Evolutionary conservation across 768 basidiomycete species (phyloP), one percentile per base, ranked within the genome.

Genomic region (Dioszegia hungarica): DNA sequence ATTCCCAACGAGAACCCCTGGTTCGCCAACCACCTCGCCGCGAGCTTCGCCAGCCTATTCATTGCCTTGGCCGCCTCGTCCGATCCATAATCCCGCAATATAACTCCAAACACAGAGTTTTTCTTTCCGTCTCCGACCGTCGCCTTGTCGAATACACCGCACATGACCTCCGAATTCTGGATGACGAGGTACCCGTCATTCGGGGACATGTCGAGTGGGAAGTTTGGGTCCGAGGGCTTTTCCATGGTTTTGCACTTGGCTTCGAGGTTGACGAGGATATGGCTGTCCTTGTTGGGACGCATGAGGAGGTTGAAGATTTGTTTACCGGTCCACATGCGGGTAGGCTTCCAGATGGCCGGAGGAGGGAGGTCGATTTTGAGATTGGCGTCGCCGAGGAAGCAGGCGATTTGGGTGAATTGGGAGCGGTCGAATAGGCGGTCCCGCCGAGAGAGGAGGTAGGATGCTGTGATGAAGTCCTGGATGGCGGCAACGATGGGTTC

Each of bases 401-500:
- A 89, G 75, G 92, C 94, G 64, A 95, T 91, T 70, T 98, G 95
- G 1, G 90, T 90, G 77, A 99, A 97, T 68, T 95, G 89, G 43
- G 87, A 84, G 19, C 95, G 85, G 72, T 93, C 89, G 73, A 93
- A 88, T 77, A 99, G 95, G 15, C 82, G 85, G 68, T 99, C 95
- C 70, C 88, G 87, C 34, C 85, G 86, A 8, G 94, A 94, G 65
- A 99, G 84, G 37, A 99, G 84, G 79, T 86, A 99, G 19, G 95
- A 92, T 15, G 93, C 95, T 3, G 95, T 98, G 79, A 99, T 98
- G 80, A 99, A 99, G 77, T 99, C 95, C 75, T 99, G 95, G 63
- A 95, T 99, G 62, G 95, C 95, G 24, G 95, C 92, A 66, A 99
- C 97, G 78, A 99, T 94, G 24, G 95, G 95, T 76, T 98, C 93